These are phyloP conservation scores for Achaetomiella virescens DNA, from an alignment of 495 filamentous ascomycete genomes.

Conservation along the genomic window DNA sequence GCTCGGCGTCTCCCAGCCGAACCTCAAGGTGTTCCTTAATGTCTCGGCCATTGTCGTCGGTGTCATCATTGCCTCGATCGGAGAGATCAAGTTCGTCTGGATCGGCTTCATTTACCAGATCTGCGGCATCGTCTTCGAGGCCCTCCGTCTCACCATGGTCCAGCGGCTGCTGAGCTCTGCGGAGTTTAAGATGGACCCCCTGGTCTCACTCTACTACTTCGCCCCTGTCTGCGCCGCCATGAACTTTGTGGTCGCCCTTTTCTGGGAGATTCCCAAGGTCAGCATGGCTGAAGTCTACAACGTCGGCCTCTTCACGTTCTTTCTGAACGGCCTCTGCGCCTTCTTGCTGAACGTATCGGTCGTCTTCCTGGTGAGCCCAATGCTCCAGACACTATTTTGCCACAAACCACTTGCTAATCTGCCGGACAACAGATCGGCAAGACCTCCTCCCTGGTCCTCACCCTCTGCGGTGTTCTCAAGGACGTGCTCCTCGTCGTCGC, in stretches of 20 bases:
- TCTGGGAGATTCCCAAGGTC: constrained; percentile 69
- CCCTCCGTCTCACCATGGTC: constrained; percentile 85
- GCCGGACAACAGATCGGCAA: constrained; percentile 70
- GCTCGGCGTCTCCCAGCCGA: constrained; percentile 69
- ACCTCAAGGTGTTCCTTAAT: constrained; percentile 74
- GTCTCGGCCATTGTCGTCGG: constrained; percentile 84
- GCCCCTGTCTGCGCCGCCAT: constrained; percentile 87
- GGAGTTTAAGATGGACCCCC: constrained; percentile 96
- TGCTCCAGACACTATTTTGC: background rate
- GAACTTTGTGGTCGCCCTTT: constrained; percentile 73
- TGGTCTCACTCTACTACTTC: constrained; percentile 95
- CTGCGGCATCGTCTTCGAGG: constrained; percentile 80
- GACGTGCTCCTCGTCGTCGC: constrained; percentile 90
- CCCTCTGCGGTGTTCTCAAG: constrained; percentile 96
- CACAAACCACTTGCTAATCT: constrained; percentile 20
- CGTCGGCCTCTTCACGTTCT: constrained; percentile 67
- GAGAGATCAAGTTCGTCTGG: constrained; percentile 87
- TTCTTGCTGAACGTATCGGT: constrained; percentile 90
- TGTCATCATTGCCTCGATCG: constrained; percentile 83
- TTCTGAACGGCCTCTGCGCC: constrained; percentile 75
- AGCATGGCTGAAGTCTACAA: constrained; percentile 65
- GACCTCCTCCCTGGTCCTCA: constrained; percentile 93
- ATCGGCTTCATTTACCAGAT: constrained; percentile 83
- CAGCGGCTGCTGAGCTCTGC: constrained; percentile 79
- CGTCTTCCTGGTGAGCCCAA: constrained; percentile 75